These are phyloP conservation scores for Excoecaria agallocha DNA, from an alignment of 345 rosid species.

Conservation along the genomic window DNA sequence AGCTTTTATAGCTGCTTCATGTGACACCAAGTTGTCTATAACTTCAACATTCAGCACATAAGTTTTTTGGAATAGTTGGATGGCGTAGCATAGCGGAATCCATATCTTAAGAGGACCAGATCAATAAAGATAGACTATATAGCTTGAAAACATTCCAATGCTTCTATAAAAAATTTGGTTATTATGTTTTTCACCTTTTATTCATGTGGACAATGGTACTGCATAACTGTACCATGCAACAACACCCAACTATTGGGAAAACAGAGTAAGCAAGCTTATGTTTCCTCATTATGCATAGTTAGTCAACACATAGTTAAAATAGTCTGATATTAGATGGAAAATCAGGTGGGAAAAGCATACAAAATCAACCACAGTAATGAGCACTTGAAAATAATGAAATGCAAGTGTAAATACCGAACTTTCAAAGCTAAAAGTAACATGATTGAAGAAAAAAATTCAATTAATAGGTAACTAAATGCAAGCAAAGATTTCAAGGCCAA, in stretches of 20 bases:
- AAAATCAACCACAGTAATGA: conserved; percentile 12
- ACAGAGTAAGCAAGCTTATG: background rate
- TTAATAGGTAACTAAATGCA: too few relatives aligned
- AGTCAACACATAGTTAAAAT: background rate
- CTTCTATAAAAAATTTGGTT: background rate
- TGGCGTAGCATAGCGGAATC: background rate
- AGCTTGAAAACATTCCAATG: background rate
- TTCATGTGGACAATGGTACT: background rate
- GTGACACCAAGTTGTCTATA: background rate
- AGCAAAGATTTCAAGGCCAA: too few relatives aligned
- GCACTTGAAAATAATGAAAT: too few relatives aligned
- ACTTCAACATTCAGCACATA: background rate
- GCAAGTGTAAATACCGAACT: too few relatives aligned
- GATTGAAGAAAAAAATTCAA: too few relatives aligned
- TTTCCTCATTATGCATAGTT: background rate
- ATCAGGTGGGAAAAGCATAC: background rate
- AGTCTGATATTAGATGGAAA: background rate
- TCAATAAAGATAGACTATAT: background rate
- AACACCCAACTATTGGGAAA: background rate
- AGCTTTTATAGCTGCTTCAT: background rate
- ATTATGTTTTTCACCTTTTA: background rate
- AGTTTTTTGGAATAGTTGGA: background rate
- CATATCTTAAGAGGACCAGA: background rate
- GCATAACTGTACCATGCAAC: background rate
- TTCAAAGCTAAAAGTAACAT: too few relatives aligned